Conservation (phyloP, 352 stramenopile species). For the Globisporangium alternatum region DNA sequence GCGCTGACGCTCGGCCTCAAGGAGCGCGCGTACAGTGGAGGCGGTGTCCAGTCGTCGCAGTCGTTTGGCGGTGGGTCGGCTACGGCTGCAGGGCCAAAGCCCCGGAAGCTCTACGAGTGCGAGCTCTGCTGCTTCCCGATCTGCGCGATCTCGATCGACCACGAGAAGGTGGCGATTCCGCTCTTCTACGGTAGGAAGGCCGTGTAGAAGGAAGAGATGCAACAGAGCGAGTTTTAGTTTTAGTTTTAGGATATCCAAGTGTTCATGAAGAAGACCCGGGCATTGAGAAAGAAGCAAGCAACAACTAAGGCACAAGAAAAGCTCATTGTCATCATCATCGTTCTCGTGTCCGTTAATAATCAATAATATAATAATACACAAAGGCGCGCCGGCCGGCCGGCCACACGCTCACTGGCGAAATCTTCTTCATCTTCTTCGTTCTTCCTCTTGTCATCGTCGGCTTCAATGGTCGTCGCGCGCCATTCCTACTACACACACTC, state of each 20-base stretch:
- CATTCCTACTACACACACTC: constrained; percentile 9
- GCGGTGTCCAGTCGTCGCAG: neutral
- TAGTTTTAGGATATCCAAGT: too few relatives aligned
- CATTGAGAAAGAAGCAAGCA: neutral
- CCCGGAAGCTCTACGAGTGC: constrained; percentile 42
- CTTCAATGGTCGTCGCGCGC: neutral
- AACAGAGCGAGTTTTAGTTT: neutral
- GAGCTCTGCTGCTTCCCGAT: constrained; percentile 39
- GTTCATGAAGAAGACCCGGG: too few relatives aligned
- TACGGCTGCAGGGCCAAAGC: neutral
- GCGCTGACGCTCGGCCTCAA: constrained; percentile 12
- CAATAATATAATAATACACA: constrained; percentile 18
- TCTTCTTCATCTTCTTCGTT: neutral
- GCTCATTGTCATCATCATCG: neutral
- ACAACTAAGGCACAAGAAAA: constrained; percentile 11
- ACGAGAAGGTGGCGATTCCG: constrained; percentile 20
- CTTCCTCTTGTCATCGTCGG: neutral
- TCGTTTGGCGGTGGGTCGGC: neutral
- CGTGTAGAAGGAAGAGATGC: neutral
- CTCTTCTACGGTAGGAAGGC: constrained; percentile 19
- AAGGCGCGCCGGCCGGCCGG: neutral
- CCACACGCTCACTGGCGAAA: neutral
- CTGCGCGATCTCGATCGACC: constrained; percentile 21
- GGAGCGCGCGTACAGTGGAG: constrained; percentile 9
- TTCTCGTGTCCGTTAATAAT: constrained; percentile 16